phyloP scores from a whole-genome alignment of 1,139 yeast genomes.

The Geotrichum europaeum region DNA sequence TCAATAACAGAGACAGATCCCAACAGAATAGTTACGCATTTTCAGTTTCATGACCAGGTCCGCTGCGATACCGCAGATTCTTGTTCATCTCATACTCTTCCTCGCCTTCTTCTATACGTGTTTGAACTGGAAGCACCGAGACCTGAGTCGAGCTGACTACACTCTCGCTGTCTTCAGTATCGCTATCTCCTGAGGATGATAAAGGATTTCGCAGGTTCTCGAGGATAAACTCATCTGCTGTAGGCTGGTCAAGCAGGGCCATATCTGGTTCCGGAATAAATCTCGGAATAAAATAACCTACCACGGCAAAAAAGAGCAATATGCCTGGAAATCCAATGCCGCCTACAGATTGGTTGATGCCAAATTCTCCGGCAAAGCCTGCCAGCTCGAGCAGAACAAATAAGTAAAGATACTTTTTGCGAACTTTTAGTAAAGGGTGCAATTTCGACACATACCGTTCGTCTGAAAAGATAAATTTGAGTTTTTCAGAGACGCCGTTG shows the following conservation, averaged over 20 bases:
- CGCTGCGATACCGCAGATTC: neutral
- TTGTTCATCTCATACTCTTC: neutral
- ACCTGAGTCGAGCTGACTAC: neutral
- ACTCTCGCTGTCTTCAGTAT: neutral
- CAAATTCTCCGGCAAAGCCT: slow-evolving; percentile 70
- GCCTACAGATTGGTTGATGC: slow-evolving; percentile 77
- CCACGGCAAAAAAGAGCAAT: slow-evolving; percentile 57
- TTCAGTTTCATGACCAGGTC: neutral
- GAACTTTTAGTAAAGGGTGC: slow-evolving; percentile 33
- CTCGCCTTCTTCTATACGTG: neutral
- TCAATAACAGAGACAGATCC: neutral
- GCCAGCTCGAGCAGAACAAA: slow-evolving; percentile 55
- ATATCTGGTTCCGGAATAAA: slow-evolving; percentile 61
- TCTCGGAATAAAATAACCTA: slow-evolving; percentile 55
- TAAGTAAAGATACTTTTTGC: slow-evolving; percentile 40
- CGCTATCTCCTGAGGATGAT: neutral
- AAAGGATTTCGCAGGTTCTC: slow-evolving; percentile 28
- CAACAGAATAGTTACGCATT: neutral
- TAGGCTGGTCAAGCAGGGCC: slow-evolving; percentile 60
- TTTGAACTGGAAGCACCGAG: neutral
- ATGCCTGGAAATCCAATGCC: slow-evolving; percentile 96
- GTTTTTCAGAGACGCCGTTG: slow-evolving; percentile 57
- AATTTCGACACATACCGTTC: slow-evolving; percentile 32
- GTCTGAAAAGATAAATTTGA: slow-evolving; percentile 64
- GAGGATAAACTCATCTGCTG: slow-evolving; percentile 56